Evolutionary conservation across 2,329 filamentous ascomycete species (phyloP).

Genomic region (Apiospora saccharicola): DNA sequence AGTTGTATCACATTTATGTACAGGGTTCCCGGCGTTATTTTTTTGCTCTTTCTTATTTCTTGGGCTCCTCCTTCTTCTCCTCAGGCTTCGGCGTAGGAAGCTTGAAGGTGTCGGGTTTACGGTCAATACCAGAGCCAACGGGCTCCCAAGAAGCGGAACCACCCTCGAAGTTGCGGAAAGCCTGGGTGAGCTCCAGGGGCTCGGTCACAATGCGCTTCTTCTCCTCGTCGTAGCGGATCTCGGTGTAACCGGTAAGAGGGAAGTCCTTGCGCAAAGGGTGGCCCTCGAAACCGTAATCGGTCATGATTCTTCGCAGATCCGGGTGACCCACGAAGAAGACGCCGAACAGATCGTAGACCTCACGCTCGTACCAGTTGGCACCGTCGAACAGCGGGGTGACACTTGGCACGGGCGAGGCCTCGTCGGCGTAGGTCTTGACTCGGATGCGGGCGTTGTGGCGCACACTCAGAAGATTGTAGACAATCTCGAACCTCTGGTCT

Average conservation of each 20-base stretch:
- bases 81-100: constrained; percentile 95
- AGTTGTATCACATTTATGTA: constrained; percentile 44
- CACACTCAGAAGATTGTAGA: constrained; percentile 96
- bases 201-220: constrained; percentile 99
- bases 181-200: constrained; percentile 96
- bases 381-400: constrained; percentile 88
- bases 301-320: constrained; percentile 97
- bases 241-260: constrained; percentile 96
- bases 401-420: constrained; percentile 91
- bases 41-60: constrained; percentile 73
- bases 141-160: constrained; percentile 77
- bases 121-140: constrained; percentile 73
- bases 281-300: constrained; percentile 98
- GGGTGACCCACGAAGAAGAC: constrained; percentile 97
- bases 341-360: constrained; percentile 97
- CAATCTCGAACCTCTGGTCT: constrained; percentile 94
- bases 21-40: constrained; percentile 33
- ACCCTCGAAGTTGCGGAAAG: constrained; percentile 97
- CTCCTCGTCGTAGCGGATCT: constrained; percentile 98
- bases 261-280: constrained; percentile 98
- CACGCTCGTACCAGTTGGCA: constrained; percentile 98
- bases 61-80: constrained; percentile 86
- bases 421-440: constrained; percentile 98
- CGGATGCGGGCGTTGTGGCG: constrained; percentile 96
- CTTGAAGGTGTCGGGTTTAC: constrained; percentile 88